These are phyloP conservation scores for Skeletonema costatum DNA, from an alignment of 108 stramenopile species.

Conservation along the genomic window DNA sequence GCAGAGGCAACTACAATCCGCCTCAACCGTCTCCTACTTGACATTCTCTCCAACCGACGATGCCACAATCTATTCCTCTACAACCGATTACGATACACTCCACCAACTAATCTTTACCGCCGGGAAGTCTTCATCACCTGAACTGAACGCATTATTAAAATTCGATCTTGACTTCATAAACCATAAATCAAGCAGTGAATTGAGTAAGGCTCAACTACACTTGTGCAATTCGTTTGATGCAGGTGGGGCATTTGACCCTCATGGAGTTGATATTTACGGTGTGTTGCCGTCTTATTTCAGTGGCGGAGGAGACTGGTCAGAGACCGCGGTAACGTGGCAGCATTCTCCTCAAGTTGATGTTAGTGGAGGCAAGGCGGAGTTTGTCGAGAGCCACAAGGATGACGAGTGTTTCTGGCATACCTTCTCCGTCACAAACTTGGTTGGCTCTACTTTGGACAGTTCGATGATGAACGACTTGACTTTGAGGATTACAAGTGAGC, in stretches of 20 bases:
- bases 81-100: too few species aligned
- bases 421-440: neutral
- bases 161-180: neutral
- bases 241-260: neutral
- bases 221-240: neutral
- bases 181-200: neutral
- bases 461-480: neutral
- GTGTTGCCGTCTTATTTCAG: neutral
- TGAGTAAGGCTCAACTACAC: neutral
- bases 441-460: neutral
- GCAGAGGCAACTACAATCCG: too few species aligned
- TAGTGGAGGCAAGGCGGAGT: neutral
- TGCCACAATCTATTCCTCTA: neutral
- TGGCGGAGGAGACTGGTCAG: neutral
- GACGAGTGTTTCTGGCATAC: neutral
- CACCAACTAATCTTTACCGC: neutral
- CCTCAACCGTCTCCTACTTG: neutral
- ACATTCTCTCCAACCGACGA: neutral
- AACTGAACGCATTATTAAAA: neutral
- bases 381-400: neutral
- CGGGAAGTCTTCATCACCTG: too few species aligned
- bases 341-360: neutral
- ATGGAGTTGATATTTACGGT: neutral
- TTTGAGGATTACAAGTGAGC: neutral
- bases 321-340: neutral